Conservation (phyloP, 257 asterid genomes). For the Knoxia roxburghii region DNA sequence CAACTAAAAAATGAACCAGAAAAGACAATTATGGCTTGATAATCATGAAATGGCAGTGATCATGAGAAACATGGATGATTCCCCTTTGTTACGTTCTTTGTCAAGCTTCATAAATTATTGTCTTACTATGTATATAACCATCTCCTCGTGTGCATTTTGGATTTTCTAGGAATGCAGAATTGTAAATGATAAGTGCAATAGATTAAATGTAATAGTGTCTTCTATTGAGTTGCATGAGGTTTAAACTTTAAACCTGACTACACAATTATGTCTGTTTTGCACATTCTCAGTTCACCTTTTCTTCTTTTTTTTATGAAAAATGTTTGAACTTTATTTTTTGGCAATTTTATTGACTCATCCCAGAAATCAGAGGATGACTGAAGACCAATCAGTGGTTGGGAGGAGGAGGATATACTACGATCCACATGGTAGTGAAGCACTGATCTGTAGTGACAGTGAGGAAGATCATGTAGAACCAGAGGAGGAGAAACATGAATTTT, state of each 20-base stretch:
- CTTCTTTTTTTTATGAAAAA: constrained; percentile 9
- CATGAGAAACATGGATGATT: neutral
- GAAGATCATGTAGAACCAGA: constrained; percentile 64
- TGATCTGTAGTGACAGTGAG: constrained; percentile 96
- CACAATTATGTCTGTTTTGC: constrained; percentile 1
- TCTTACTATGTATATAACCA: neutral
- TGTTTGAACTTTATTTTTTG: constrained; percentile 25
- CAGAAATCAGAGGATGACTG: constrained; percentile 98
- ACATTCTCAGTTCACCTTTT: constrained; percentile 12
- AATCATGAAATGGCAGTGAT: neutral
- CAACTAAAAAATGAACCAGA: neutral
- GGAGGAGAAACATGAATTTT: constrained; percentile 62
- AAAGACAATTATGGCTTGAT: neutral
- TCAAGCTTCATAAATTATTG: neutral
- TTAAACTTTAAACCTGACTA: constrained; percentile 5
- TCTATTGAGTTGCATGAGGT: neutral
- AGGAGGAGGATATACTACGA: constrained; percentile 90
- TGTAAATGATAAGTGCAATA: neutral
- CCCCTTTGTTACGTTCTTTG: neutral
- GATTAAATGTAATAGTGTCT: neutral
- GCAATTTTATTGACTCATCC: constrained; percentile 42
- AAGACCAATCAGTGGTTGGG: constrained; percentile 90
- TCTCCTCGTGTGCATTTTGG: constrained; percentile 1
- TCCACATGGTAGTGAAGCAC: constrained; percentile 82
- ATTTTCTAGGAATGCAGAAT: neutral